Evolutionary conservation across 768 basidiomycete species (phyloP).

Genomic region (Krasilnikovozyma curviuscula): DNA sequence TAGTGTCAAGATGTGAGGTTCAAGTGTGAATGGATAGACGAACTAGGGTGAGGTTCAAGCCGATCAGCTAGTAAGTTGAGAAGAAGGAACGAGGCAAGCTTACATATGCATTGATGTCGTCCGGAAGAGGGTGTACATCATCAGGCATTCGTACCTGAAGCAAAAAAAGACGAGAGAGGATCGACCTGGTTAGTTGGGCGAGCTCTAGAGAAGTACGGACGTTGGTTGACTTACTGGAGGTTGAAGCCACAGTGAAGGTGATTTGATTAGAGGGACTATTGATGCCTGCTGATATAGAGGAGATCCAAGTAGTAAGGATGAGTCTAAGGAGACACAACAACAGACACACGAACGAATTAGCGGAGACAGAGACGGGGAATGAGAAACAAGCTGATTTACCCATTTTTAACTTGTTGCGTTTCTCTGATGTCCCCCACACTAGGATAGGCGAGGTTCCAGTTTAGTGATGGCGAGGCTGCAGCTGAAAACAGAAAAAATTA

Average conservation of each 20-base stretch:
- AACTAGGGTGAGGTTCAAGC: constrained; percentile 38
- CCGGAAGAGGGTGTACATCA: constrained; percentile 86
- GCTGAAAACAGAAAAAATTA: too few relatives aligned
- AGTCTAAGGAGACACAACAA: not conserved
- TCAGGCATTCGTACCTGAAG: constrained; percentile 60
- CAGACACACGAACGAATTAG: too few relatives aligned
- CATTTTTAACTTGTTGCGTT: too few relatives aligned
- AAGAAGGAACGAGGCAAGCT: constrained; percentile 16
- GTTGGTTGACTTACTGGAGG: not conserved
- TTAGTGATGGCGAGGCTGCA: too few relatives aligned
- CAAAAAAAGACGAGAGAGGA: not conserved
- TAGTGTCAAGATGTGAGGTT: constrained; percentile 58
- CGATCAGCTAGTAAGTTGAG: constrained; percentile 7
- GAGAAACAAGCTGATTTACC: too few relatives aligned
- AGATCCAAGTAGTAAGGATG: constrained; percentile 10
- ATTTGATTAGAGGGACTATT: constrained; percentile 71
- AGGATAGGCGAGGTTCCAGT: too few relatives aligned
- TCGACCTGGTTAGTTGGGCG: constrained; percentile 13
- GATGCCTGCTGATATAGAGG: constrained; percentile 62
- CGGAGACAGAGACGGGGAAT: too few relatives aligned
- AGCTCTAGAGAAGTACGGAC: not conserved
- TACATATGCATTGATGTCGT: constrained; percentile 75
- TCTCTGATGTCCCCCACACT: too few relatives aligned
- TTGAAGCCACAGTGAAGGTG: constrained; percentile 45
- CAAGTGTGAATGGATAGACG: constrained; percentile 87